Conservation (phyloP, 768 basidiomycete species). For the Xerocomellus intermedius region DNA sequence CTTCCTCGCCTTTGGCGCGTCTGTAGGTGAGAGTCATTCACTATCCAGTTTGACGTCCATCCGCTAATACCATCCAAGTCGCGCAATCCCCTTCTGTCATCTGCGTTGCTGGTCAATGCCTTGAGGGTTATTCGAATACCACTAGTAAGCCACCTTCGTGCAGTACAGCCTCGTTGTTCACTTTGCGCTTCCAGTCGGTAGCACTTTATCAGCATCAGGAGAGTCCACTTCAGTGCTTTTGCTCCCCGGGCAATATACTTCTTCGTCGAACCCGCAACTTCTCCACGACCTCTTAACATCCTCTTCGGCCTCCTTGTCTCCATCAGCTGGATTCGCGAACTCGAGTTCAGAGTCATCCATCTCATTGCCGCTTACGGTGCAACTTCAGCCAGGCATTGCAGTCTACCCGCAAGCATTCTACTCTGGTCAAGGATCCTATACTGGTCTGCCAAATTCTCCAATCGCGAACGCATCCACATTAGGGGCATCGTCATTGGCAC, state of each 20-base stretch:
- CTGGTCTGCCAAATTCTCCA: slow-evolving; percentile 51
- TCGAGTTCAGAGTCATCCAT: slow-evolving; percentile 43
- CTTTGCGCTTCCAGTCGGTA: slow-evolving; percentile 54
- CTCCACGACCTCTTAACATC: slow-evolving; percentile 68
- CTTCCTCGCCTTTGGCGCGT: slow-evolving; percentile 37
- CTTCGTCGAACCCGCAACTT: slow-evolving; percentile 68
- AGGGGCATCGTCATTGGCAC: slow-evolving; percentile 56
- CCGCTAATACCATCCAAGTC: slow-evolving; percentile 32
- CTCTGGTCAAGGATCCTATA: slow-evolving; percentile 62
- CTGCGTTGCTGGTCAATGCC: slow-evolving; percentile 88
- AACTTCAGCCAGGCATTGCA: slow-evolving; percentile 63
- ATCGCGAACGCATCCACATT: slow-evolving; percentile 48
- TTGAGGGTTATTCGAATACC: slow-evolving; percentile 73
- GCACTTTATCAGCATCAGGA: slow-evolving; percentile 57
- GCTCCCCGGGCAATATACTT: slow-evolving; percentile 75
- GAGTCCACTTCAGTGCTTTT: slow-evolving; percentile 55
- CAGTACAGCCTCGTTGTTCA: slow-evolving; percentile 10
- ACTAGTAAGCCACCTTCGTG: slow-evolving; percentile 48
- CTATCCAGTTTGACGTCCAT: not conserved
- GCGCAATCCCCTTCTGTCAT: slow-evolving; percentile 65
- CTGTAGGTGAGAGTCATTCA: slow-evolving; percentile 35
- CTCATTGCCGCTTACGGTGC: slow-evolving; percentile 66
- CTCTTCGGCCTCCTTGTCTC: slow-evolving; percentile 54
- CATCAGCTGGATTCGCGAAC: slow-evolving; percentile 64
- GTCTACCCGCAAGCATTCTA: slow-evolving; percentile 63